These are phyloP conservation scores for Vaccinium vitisidaea DNA, from an alignment of 148 eudicot species.

Conservation along the genomic window DNA sequence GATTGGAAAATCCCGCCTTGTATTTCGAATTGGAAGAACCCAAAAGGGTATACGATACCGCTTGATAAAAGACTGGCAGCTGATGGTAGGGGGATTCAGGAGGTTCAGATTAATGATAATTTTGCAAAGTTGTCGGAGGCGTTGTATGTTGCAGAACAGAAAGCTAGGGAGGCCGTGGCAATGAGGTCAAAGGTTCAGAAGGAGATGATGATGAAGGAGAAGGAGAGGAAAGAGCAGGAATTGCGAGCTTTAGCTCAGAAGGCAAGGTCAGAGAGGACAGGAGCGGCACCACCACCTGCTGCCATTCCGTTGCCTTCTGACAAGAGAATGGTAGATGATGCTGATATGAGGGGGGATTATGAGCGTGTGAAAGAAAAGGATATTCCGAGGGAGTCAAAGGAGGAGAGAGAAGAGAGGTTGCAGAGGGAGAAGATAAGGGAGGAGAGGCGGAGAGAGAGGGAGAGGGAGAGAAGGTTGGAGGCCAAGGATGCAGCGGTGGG, in stretches of 20 bases:
- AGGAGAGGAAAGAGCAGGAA: slow-evolving; percentile 66
- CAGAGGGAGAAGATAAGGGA: slow-evolving; percentile 77
- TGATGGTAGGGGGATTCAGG: slow-evolving; percentile 86
- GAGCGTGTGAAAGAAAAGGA: slow-evolving; percentile 46
- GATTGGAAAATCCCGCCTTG: slow-evolving; percentile 95
- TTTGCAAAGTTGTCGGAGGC: slow-evolving; percentile 81
- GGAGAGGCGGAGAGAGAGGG: slow-evolving; percentile 73
- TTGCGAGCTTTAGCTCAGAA: slow-evolving; percentile 75
- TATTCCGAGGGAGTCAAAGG: slow-evolving; percentile 47
- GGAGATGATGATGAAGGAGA: slow-evolving; percentile 66
- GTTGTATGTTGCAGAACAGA: slow-evolving; percentile 71
- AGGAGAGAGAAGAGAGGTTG: slow-evolving; percentile 56
- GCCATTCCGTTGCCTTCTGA: slow-evolving; percentile 44
- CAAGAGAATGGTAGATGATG: slow-evolving; percentile 35
- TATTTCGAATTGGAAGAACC: slow-evolving; percentile 91
- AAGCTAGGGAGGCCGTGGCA: slow-evolving; percentile 80
- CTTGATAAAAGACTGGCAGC: slow-evolving; percentile 85
- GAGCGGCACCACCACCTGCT: slow-evolving; percentile 42
- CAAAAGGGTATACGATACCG: slow-evolving; percentile 87
- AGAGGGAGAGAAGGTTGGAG: slow-evolving; percentile 80
- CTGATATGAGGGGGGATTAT: slow-evolving; percentile 44
- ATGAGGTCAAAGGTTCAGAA: slow-evolving; percentile 72
- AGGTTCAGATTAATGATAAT: slow-evolving; percentile 71
- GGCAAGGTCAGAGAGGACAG: slow-evolving; percentile 74
- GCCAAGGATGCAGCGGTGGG: slow-evolving; percentile 87